Base-by-base conservation (phyloP, 352 stramenopile species). In the Globisporangium middletonii region DNA sequence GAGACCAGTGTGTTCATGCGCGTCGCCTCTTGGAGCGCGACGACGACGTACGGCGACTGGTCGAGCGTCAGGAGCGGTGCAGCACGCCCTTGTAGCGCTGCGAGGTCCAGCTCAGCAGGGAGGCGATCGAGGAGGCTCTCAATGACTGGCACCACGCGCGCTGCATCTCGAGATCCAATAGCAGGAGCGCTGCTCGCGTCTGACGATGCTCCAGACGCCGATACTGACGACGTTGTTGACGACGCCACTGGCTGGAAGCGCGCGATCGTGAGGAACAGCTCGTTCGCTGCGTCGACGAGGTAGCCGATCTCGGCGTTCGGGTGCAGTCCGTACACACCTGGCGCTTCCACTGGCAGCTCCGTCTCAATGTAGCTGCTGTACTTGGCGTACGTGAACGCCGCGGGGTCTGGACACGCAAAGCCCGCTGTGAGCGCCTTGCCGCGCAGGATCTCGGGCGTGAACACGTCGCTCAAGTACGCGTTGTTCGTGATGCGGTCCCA, bases 301-400 rank as follows among this genome's bases (percentile, higher is more conserved):
- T 89, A 92, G 4, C 79, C 81, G 19, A 95, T 83, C 55, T 93
- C 83, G 11, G 83, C 83, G 49, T 95, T 93, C 13, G 86, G 69
- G 55, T 94, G 83, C 48, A 92, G 60, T 8, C 82, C 79, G 56
- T 92, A 94, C 9, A 92, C 60, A 1, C 57, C 75, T 4, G 83
- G 78, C 0, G 83, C 82, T 53, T 95, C 83, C 2, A 55, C 58
- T n/a, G 81, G 76, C 26, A 95, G 59, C 27, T 86, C 67, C 1
- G 60, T 59, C 52, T 92, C 84, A 44, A 94, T 93, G 55, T 86
- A 75, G 28, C 91, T 77, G 13, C 96, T 75, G 63, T 99, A 99
- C 70, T 98, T 98, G 49, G 90, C 88, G 68, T 98, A 98, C 19
- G 78, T 91, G 57, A 75, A 80, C 35, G 59, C 52, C 19, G 73